Base-by-base conservation (phyloP, 2,329 filamentous ascomycete genomes). In the Colletotrichum eremochloae region DNA sequence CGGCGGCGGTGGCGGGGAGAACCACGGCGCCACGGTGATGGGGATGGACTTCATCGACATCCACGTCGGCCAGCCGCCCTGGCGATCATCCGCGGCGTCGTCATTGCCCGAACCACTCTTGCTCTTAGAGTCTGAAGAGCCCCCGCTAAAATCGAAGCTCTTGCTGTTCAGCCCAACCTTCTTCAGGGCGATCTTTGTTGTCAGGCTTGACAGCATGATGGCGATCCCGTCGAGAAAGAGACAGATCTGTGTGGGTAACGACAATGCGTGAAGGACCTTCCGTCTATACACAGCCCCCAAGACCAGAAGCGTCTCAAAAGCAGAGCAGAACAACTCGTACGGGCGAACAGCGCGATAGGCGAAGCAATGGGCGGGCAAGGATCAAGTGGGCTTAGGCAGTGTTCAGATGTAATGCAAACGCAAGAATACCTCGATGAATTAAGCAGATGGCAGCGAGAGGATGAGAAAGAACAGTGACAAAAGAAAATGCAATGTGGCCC, bases 131-230 rank as follows among this genome's bases (percentile, higher is more conserved):
- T 79, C 80, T 48, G 80, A 77, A 65, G 80, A 79, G 57, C 77
- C 77, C 56, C 72, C 70, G 64, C 79, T 77, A 72, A 85, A 81
- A 78, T 86, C 81, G 68, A 90, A 80, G 58, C 84, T 79, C 75
- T 89, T 82, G 79, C 82, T 86, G 50, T 86, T 84, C 67, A 90
- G 79, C 77, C 89, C 88, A 63, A 84, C 84, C 77, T 88, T 89
- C 75, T 84, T 88, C 75, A 91, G 82, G 73, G 88, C 89, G 74
- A 90, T 80, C 79, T 90, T 90, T 57, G 88, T 88, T 20, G 86
- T 85, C 68, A 91, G 80, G 74, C 82, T 86, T 76, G 86, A 85
- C 77, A 90, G 85, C 88, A 90, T 90, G 67, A 76, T 80, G 77
- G 66, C 20, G 50, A 72, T 71, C 63, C 31, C 61, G 58, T 64